phyloP scores from a whole-genome alignment of 768 basidiomycete species.

The Auricularia sp. region DNA sequence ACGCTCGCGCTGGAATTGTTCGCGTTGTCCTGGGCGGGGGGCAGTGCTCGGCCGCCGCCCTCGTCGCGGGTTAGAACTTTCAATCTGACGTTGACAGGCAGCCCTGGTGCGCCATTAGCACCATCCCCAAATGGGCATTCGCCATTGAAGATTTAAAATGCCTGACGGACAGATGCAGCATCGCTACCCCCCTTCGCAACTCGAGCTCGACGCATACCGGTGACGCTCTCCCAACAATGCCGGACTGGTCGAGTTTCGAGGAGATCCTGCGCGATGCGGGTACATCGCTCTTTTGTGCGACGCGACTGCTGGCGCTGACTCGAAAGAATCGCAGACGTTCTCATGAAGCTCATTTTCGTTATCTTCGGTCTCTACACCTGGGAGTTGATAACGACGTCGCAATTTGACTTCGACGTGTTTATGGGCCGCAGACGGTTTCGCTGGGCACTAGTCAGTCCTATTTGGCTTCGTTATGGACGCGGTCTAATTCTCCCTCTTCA shows the following conservation, averaged over 20 bases:
- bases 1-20: no score
- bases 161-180: no score
- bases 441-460: slow-evolving; percentile 54
- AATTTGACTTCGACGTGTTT: slow-evolving; percentile 60
- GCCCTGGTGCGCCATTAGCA: no score
- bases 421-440: slow-evolving; percentile 46
- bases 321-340: slow-evolving; percentile 32
- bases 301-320: neutral
- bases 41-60: no score
- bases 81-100: no score
- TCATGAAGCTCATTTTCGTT: slow-evolving; percentile 49
- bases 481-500: neutral
- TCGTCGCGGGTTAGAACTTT: no score
- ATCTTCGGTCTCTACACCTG: slow-evolving; percentile 58
- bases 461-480: neutral
- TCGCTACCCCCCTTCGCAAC: no score
- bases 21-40: no score
- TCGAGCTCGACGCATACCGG: no score
- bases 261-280: neutral
- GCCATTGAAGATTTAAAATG: no score
- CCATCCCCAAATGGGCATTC: no score
- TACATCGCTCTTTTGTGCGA: neutral
- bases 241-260: neutral
- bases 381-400: slow-evolving; percentile 53
- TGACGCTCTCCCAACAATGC: neutral